A percentile compares a stretch with the other conserved stretches of the same genome.
Evolutionary conservation across 352 stramenopile genomes (phyloP).

Genomic region (Globisporangium emineosum): DNA sequence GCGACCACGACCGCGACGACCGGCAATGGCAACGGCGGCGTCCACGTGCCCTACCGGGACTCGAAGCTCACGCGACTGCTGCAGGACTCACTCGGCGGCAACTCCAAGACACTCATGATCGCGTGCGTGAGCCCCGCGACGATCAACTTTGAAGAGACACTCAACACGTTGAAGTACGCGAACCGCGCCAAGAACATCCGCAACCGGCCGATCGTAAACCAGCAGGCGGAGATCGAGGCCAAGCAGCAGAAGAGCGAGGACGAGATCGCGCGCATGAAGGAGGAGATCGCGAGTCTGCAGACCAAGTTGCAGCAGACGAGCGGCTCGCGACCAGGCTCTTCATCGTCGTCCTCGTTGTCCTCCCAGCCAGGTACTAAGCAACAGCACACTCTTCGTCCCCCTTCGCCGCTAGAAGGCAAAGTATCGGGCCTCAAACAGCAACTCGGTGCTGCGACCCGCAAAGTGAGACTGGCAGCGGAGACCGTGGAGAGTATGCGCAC

Average conservation of each 20-base stretch:
- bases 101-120: slow-evolving; percentile 91
- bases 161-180: slow-evolving; percentile 98
- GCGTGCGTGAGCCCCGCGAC: slow-evolving; percentile 76
- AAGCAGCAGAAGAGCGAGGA: slow-evolving; percentile 46
- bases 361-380: background rate
- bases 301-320: slow-evolving; percentile 48
- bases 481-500: slow-evolving; percentile 54
- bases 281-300: slow-evolving; percentile 74
- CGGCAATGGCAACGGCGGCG: slow-evolving; percentile 21
- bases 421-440: slow-evolving; percentile 19
- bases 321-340: slow-evolving; percentile 6
- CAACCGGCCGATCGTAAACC: slow-evolving; percentile 98
- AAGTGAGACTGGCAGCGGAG: slow-evolving; percentile 36
- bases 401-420: background rate
- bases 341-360: background rate
- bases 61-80: slow-evolving; percentile 89
- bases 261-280: slow-evolving; percentile 69
- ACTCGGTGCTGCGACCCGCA: slow-evolving; percentile 34
- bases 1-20: slow-evolving; percentile 5
- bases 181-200: slow-evolving; percentile 99
- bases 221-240: slow-evolving; percentile 46
- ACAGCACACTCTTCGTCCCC: background rate
- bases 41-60: slow-evolving; percentile 89
- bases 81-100: slow-evolving; percentile 85
- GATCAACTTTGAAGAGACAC: slow-evolving; percentile 93